Conservation (phyloP, 2,329 filamentous ascomycete genomes). For the Aphanoascus verrucosus region DNA sequence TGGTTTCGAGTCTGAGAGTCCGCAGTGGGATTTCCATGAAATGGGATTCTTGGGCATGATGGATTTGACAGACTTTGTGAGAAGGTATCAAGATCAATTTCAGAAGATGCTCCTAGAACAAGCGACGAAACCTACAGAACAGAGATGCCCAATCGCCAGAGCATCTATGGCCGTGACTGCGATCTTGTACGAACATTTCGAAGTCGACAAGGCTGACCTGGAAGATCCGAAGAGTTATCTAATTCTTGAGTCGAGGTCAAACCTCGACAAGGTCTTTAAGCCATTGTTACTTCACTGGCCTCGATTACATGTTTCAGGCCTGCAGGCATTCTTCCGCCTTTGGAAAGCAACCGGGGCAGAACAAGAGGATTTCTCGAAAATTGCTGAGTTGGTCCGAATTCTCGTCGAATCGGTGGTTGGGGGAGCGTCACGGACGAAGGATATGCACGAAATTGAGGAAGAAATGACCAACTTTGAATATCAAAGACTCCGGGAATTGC, state of each 20-base stretch:
- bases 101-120: conserved; percentile 90
- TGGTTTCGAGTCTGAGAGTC: conserved; percentile 84
- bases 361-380: conserved; percentile 81
- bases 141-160: conserved; percentile 76
- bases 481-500: conserved; percentile 63
- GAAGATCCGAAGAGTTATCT: conserved; percentile 70
- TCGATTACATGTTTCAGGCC: conserved; percentile 68
- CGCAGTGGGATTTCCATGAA: conserved; percentile 70
- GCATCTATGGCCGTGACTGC: conserved; percentile 78
- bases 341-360: conserved; percentile 87
- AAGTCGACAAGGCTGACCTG: conserved; percentile 72
- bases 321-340: conserved; percentile 79
- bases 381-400: conserved; percentile 81
- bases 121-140: conserved; percentile 55
- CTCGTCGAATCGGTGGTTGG: conserved; percentile 83
- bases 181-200: conserved; percentile 90
- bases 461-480: conserved; percentile 79
- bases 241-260: conserved; percentile 60
- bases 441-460: conserved; percentile 78
- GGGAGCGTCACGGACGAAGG: conserved; percentile 66
- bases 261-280: conserved; percentile 76
- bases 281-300: conserved; percentile 90
- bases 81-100: conserved; percentile 82
- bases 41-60: conserved; percentile 92
- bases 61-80: conserved; percentile 89